phyloP scores from a whole-genome alignment of 139 green algal genomes.

The Coccomyxa sp. region DNA sequence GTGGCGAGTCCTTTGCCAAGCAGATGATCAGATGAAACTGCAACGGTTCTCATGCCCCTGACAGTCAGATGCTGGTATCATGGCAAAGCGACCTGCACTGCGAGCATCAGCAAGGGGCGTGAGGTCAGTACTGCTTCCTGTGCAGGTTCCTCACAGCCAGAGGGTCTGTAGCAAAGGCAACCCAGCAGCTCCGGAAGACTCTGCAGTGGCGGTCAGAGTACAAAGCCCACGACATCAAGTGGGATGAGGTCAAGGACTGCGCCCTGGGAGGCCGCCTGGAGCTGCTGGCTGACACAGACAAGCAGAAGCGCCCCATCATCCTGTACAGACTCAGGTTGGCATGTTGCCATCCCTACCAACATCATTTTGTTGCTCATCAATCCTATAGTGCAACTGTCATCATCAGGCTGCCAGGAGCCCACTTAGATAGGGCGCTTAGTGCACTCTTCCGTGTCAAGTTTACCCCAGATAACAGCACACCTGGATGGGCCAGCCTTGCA shows the following conservation, averaged over 20 bases:
- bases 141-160: background rate
- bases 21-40: too few species aligned
- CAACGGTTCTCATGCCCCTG: too few species aligned
- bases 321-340: background rate
- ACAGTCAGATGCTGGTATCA: background rate
- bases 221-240: background rate
- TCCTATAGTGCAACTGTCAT: background rate
- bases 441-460: background rate
- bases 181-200: background rate
- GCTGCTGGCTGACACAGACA: background rate
- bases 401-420: background rate
- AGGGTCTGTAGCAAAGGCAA: background rate
- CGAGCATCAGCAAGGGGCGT: background rate
- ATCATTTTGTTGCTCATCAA: background rate
- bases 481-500: background rate
- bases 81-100: background rate
- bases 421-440: background rate
- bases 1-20: too few species aligned
- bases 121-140: background rate
- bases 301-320: background rate
- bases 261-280: background rate
- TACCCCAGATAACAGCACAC: background rate
- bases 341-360: background rate
- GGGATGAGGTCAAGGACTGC: background rate
- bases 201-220: background rate